A percentile compares a stretch with the other conserved stretches of the same genome.
Evolutionary conservation across 2,329 filamentous ascomycete species (phyloP).

Genomic region (Paraphoma chrysanthemicola): DNA sequence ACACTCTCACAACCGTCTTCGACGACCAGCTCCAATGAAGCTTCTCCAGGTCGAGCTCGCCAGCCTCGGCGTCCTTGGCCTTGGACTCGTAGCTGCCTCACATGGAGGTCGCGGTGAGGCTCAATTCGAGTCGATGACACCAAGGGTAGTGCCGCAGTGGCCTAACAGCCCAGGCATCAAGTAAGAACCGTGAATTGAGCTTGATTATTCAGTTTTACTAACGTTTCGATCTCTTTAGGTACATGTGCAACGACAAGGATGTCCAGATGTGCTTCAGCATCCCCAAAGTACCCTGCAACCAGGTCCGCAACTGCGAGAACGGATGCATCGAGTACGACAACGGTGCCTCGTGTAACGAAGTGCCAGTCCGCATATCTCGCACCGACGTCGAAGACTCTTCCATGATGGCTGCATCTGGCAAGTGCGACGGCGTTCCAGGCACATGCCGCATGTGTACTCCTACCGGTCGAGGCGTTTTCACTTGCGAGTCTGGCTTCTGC

Average conservation of each 20-base stretch:
- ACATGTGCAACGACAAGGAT: background rate
- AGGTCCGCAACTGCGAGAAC: background rate
- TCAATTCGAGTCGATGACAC: background rate
- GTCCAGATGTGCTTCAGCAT: background rate
- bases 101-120: background rate
- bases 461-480: slow-evolving; percentile 9
- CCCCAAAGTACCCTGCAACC: background rate
- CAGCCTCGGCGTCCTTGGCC: slow-evolving; percentile 6
- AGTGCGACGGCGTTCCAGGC: background rate
- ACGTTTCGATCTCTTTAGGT: background rate
- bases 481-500: slow-evolving; percentile 20
- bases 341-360: background rate
- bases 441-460: slow-evolving; percentile 1
- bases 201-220: too few relatives aligned
- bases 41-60: slow-evolving; percentile 4
- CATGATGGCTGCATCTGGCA: background rate
- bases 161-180: background rate
- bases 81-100: slow-evolving; percentile 1
- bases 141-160: background rate
- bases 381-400: background rate
- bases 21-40: slow-evolving; percentile 9
- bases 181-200: too few relatives aligned
- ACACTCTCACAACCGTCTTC: background rate
- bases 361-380: background rate
- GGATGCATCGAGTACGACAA: background rate